These are phyloP conservation scores for Amylostereum areolatum DNA, from an alignment of 1,284 basidiomycete genomes.

Conservation along the genomic window DNA sequence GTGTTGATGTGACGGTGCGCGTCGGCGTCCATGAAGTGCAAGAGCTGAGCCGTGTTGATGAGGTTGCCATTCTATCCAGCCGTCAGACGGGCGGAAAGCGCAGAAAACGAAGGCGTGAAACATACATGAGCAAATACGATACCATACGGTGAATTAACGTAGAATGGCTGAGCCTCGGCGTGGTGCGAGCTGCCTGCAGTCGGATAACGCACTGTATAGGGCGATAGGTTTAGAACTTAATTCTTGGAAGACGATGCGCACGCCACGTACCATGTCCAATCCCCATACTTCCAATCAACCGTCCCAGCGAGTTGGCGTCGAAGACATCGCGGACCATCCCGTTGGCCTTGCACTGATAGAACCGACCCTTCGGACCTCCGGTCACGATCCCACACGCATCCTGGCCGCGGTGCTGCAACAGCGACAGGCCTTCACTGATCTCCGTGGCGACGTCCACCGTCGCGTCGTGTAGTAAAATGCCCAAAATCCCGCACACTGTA, in stretches of 20 bases:
- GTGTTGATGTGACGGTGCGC: conserved; percentile 99
- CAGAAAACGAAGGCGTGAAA: conserved; percentile 10
- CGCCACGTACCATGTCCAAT: conserved; percentile 84
- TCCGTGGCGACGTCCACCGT: conserved; percentile 74
- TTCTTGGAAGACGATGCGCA: conserved; percentile 8
- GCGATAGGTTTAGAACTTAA: conserved; percentile 3
- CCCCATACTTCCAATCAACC: conserved; percentile 91
- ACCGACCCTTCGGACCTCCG: conserved; percentile 90
- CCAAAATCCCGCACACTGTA: conserved; percentile 86
- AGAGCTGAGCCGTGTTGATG: conserved; percentile 85
- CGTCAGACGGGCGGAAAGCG: conserved; percentile 4
- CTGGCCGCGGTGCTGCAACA: conserved; percentile 93
- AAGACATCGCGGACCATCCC: conserved; percentile 99
- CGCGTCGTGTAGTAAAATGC: conserved; percentile 77
- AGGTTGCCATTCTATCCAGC: conserved; percentile 88
- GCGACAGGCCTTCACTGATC: conserved; percentile 85
- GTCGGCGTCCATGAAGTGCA: conserved; percentile 92
- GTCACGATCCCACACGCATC: conserved; percentile 99
- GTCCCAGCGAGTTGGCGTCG: conserved; percentile 73
- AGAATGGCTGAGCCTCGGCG: conserved; percentile 99
- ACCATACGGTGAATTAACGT: conserved; percentile 98
- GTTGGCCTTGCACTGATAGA: conserved; percentile 99
- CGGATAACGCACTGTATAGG: conserved; percentile 80
- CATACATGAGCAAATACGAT: conserved; percentile 96
- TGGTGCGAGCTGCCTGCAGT: conserved; percentile 97